A percentile compares a stretch with the other conserved stretches of the same genome.
These are phyloP conservation scores for Chytridium lagenaria DNA, from an alignment of 371 early-diverging fungal genomes.

Conservation along the genomic window DNA sequence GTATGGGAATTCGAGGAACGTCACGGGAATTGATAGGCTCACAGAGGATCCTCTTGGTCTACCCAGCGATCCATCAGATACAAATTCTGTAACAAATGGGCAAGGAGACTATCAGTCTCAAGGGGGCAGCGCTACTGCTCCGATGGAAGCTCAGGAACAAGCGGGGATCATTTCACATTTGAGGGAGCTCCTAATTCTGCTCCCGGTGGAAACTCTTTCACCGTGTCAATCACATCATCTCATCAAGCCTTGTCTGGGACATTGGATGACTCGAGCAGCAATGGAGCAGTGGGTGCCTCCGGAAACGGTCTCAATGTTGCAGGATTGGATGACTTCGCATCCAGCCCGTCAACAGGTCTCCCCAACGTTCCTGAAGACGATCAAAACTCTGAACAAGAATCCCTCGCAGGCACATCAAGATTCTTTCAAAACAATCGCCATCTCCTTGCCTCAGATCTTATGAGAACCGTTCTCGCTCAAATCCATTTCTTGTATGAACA, in stretches of 20 bases:
- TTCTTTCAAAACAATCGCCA: conserved; percentile 56
- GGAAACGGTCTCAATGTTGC: neutral
- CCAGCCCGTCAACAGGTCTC: neutral
- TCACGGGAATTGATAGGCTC: neutral
- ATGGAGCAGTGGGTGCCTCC: conserved; percentile 12
- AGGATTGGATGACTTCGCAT: conserved; percentile 12
- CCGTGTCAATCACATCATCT: conserved; percentile 11
- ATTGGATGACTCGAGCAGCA: conserved; percentile 4
- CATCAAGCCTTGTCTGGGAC: neutral
- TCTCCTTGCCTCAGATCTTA: conserved; percentile 50
- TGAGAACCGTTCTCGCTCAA: conserved; percentile 44
- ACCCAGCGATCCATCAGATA: neutral
- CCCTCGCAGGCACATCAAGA: conserved; percentile 43
- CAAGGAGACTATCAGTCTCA: neutral
- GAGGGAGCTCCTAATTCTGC: neutral
- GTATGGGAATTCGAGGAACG: neutral
- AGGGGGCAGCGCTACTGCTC: neutral
- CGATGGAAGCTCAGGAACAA: neutral
- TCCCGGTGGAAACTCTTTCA: neutral
- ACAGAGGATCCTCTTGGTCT: conserved; percentile 4
- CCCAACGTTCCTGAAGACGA: conserved; percentile 20
- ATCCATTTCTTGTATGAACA: conserved; percentile 57
- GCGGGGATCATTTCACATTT: neutral
- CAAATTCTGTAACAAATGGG: neutral
- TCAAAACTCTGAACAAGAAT: conserved; percentile 31